Evolutionary conservation across 2,329 filamentous ascomycete genomes (phyloP).

Genomic region (Madurella fahalii): DNA sequence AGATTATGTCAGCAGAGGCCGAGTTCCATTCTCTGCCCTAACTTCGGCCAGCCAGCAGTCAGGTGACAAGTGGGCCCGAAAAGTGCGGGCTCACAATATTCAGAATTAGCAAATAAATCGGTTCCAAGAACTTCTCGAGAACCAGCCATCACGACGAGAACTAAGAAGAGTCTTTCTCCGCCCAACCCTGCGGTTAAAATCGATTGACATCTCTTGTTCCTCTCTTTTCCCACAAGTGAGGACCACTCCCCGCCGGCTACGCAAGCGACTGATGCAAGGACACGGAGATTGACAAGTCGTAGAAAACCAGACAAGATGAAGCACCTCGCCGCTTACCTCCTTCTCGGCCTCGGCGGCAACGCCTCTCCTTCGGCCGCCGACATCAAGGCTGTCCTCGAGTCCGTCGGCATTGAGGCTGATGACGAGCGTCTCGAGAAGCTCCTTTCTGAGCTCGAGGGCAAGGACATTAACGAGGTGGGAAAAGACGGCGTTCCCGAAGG

Average conservation of each 20-base stretch:
- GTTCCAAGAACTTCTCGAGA: constrained; percentile 27
- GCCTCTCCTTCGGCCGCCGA: constrained; percentile 77
- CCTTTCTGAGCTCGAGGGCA: constrained; percentile 85
- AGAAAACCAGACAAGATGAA: constrained; percentile 74
- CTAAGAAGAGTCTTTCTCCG: constrained; percentile 99
- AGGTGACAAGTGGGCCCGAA: constrained; percentile 24
- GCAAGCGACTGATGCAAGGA: background rate
- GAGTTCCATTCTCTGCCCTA: constrained; percentile 21
- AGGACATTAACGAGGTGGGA: constrained; percentile 87
- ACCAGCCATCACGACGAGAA: constrained; percentile 50
- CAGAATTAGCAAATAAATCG: constrained; percentile 27
- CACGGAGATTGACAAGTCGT: constrained; percentile 1
- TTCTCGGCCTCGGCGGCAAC: constrained; percentile 93
- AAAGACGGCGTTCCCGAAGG: background rate
- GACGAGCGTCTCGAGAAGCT: constrained; percentile 80
- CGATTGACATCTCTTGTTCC: constrained; percentile 96
- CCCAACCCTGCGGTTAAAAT: constrained; percentile 93
- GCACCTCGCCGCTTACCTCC: constrained; percentile 98
- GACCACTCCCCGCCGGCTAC: background rate
- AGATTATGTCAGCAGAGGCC: constrained; percentile 18
- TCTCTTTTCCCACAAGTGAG: constrained; percentile 27
- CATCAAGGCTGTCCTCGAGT: constrained; percentile 82
- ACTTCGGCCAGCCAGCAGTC: constrained; percentile 8
- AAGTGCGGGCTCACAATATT: constrained; percentile 24
- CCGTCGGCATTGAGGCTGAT: constrained; percentile 94